Percentiles rank a stretch among this genome's conserved stretches.
These are phyloP conservation scores for Neolecta irregularis DNA, from an alignment of 1,139 yeast species.

Conservation along the genomic window DNA sequence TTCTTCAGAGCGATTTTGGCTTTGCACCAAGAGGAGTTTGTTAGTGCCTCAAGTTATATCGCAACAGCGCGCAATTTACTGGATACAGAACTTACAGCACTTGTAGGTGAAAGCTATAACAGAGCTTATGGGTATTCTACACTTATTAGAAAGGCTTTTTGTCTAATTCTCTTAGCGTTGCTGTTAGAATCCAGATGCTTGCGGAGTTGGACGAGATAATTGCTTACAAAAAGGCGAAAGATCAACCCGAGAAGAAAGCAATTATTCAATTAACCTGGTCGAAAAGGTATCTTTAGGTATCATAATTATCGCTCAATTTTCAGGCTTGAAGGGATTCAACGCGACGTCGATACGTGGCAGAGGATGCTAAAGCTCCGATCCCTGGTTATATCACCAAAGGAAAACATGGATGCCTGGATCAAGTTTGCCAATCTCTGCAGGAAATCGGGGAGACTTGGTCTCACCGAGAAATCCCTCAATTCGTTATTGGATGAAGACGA, in stretches of 20 bases:
- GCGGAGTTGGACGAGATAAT: constrained; percentile 94
- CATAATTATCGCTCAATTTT: not conserved
- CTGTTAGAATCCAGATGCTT: constrained; percentile 90
- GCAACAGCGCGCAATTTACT: constrained; percentile 71
- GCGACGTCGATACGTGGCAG: constrained; percentile 97
- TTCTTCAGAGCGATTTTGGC: constrained; percentile 83
- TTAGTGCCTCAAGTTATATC: constrained; percentile 65
- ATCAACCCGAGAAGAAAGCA: constrained; percentile 56
- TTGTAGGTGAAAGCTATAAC: constrained; percentile 88
- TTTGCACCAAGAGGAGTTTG: constrained; percentile 74
- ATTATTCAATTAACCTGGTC: constrained; percentile 89
- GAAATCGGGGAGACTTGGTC: constrained; percentile 77
- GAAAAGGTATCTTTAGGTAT: constrained; percentile 32
- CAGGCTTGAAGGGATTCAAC: constrained; percentile 68
- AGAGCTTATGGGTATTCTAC: constrained; percentile 48
- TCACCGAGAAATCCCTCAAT: constrained; percentile 84
- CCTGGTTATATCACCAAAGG: constrained; percentile 82
- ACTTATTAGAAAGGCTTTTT: not conserved
- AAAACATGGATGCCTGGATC: constrained; percentile 97
- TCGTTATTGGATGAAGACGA: constrained; percentile 39
- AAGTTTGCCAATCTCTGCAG: constrained; percentile 92
- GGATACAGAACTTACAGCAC: constrained; percentile 85
- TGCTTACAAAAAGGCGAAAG: constrained; percentile 70
- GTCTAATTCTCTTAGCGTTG: constrained; percentile 41
- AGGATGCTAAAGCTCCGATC: constrained; percentile 88